These are phyloP conservation scores for Coccomyxa subellipsoidea DNA, from an alignment of 163 green algal genomes.

Conservation along the genomic window DNA sequence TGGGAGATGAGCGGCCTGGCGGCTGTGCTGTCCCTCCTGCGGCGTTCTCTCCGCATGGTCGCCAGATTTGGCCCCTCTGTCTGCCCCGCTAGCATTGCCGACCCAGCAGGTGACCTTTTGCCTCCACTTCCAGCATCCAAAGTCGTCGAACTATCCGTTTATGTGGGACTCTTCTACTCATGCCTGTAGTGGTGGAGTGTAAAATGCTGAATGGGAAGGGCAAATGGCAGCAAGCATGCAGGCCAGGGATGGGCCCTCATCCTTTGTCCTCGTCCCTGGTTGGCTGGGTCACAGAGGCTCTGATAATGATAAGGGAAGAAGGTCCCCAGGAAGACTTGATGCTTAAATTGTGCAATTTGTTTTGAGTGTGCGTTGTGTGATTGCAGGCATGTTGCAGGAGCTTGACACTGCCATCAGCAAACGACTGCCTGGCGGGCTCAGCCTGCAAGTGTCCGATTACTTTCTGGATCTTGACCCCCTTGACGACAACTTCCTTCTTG, in stretches of 20 bases:
- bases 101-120: neutral
- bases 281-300: no score
- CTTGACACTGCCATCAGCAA: neutral
- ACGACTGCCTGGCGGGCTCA: neutral
- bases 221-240: no score
- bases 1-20: neutral
- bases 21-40: neutral
- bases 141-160: no score
- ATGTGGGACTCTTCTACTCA: no score
- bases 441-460: neutral
- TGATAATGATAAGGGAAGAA: no score
- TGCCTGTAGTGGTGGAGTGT: no score
- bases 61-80: neutral
- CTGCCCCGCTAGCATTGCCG: neutral
- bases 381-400: neutral
- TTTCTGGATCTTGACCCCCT: neutral
- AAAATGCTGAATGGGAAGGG: no score
- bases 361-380: neutral
- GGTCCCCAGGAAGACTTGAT: no score
- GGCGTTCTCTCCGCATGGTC: neutral
- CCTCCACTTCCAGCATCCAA: no score
- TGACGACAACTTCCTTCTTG: neutral
- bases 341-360: no score
- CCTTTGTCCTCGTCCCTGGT: no score
- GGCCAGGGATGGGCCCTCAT: no score